Base-by-base conservation (phyloP, 2,329 filamentous ascomycete species). In the Pseudogymnoascus sp. region DNA sequence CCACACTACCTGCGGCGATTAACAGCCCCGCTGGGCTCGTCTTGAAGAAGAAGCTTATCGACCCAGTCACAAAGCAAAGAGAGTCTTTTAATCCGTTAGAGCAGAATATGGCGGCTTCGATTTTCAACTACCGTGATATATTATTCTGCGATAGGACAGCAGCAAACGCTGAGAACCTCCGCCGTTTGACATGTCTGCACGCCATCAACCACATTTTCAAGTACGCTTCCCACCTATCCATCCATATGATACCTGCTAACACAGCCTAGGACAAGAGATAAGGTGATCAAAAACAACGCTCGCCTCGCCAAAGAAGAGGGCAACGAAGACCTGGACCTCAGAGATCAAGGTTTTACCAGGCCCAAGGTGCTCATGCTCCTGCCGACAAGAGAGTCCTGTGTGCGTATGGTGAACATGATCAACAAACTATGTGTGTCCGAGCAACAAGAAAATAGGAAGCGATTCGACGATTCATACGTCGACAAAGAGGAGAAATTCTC, bases 271-370 rank as follows among this genome's bases (percentile, higher is more conserved):
- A 97, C 93, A 1, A 86, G 95, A 68, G 93, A 97, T 72, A 85
- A 87, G 31, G 89, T 97, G 0, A 84, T 97, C 66, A 97, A 96
- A 76, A 96, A 97, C 77, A 97, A 93, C 72, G 85, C 89, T 62
- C 90, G 87, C 67, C 77, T 96, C 10, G 80, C 88, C 8, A 87
- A 86, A 69, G 85, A 88, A 62, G 81, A 84, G 3, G 82, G 83
- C 8, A 81, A 81, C 39, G 78, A 82, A 14, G 87, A 90, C 39
- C 77, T 89, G 4, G 91, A 96, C 68, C 80, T 92, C 16, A 86
- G 92, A 67, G 95, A 99, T 69, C 95, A 99, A 76, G 95, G 95
- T 0, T 99, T 97, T 75, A 97, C 93, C 0, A 82, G 95, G 4
- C 95, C 95, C 6, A 97, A 97, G 73, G 88, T 97, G 5, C 82